Conservation (phyloP, 257 asterid species). For the Voacanga thouarsii region DNA sequence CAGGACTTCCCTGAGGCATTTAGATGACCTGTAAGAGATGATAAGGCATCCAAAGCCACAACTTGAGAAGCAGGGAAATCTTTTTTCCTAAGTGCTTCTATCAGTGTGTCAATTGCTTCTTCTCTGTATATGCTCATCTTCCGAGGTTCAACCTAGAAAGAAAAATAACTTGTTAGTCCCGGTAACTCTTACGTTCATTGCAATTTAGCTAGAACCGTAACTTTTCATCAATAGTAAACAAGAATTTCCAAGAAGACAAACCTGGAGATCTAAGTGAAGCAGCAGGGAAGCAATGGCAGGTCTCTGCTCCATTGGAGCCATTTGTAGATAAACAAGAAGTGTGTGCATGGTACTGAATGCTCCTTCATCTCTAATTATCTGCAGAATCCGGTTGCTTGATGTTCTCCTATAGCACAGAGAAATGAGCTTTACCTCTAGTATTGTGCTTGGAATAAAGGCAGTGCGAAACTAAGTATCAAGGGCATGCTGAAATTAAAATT, state of each 20-base stretch:
- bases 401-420: slow-evolving; percentile 43
- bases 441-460: not conserved
- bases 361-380: slow-evolving; percentile 74
- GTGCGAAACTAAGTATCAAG: not conserved
- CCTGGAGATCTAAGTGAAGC: slow-evolving; percentile 81
- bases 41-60: slow-evolving; percentile 54
- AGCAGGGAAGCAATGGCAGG: slow-evolving; percentile 74
- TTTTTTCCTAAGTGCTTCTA: slow-evolving; percentile 61
- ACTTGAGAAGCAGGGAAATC: slow-evolving; percentile 70
- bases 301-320: slow-evolving; percentile 81
- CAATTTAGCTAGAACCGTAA: not conserved
- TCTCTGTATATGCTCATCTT: slow-evolving; percentile 85
- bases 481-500: not conserved
- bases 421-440: not conserved
- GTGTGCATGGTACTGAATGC: slow-evolving; percentile 75
- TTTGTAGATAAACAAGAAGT: slow-evolving; percentile 67
- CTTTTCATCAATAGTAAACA: not conserved
- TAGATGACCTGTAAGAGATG: slow-evolving; percentile 56
- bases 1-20: slow-evolving; percentile 43
- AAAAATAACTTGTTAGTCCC: not conserved
- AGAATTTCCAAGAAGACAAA: slow-evolving; percentile 25
- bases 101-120: slow-evolving; percentile 70
- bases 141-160: slow-evolving; percentile 54
- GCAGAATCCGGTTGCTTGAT: slow-evolving; percentile 57
- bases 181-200: not conserved